Base-by-base conservation (phyloP, 164 flowering plant species). In the Macadamia tetraphylla region DNA sequence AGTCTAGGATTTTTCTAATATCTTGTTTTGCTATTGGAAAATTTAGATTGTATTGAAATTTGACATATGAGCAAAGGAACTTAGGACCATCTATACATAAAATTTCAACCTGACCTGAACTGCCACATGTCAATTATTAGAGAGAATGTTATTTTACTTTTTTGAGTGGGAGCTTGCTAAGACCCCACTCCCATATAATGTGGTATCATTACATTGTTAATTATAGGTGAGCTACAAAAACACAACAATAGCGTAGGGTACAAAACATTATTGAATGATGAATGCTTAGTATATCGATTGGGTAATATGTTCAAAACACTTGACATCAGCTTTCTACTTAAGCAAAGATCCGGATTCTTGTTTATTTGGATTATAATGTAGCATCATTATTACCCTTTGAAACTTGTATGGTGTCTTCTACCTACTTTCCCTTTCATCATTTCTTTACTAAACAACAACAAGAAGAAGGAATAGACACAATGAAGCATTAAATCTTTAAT, bases 331-430 rank as follows among this genome's bases (percentile, higher is more conserved):
- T 81, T 84, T 11, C 51, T 46, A 46, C 12, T 46, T 46, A 46
- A 46, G 51, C 51, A 46, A 46, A 3, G 8, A 46, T 46, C 51
- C 51, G 6, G 51, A 46, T 46, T 46, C 51, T 11, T 46, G 7
- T 11, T 11, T 46, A 46, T 46, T 11, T 11, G 6, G 7, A 46
- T 3, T 11, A 46, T 46, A 78, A 77, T 82, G 81, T 69, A 60
- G 67, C 78, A 70, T 75, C 81, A 80, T 82, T 77, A 76, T 75
- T 49, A 40, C 62, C 69, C 52, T 58, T 70, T 74, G 73, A 76
- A 75, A 60, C 76, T 74, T 32, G 69, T 53, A 53, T 74, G 23
- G 56, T 66, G 70, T 64, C 68, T 71, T 70, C 73, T 71, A 78
- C 83, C 86, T 66, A 79, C 80, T 74, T 79, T 74, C 63, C 35